Percentiles rank a stretch among this genome's conserved stretches.
phyloP scores from a whole-genome alignment of 257 asterid genomes.

The Solanum arcanum region DNA sequence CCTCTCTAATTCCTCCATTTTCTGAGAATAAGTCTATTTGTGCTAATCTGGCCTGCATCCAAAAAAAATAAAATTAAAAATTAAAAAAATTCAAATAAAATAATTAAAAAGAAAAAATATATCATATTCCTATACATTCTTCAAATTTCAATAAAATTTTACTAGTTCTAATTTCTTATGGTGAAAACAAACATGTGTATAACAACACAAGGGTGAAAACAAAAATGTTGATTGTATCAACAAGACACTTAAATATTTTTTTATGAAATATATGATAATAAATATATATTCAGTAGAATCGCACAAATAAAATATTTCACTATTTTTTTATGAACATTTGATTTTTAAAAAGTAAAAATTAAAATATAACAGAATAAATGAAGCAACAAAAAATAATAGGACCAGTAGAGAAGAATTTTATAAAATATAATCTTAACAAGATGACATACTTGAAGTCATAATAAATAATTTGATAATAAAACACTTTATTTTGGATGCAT shows the following conservation, averaged over 20 bases:
- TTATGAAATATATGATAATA: not conserved
- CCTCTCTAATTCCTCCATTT: constrained; percentile 61
- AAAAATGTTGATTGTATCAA: not conserved
- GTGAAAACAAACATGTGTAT: not conserved
- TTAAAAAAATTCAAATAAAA: not conserved
- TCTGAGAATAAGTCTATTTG: constrained; percentile 71
- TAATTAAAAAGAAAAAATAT: not conserved
- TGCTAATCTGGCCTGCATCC: constrained; percentile 60
- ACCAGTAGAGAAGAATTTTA: not conserved
- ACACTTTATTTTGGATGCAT: not conserved
- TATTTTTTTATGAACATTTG: fast-evolving
- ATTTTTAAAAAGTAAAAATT: not conserved
- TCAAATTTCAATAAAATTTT: not conserved
- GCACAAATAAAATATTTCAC: fast-evolving
- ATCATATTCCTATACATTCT: not conserved
- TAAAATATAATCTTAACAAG: not conserved
- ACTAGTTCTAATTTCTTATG: not conserved
- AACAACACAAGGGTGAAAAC: not conserved
- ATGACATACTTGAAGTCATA: not conserved
- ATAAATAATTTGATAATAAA: not conserved
- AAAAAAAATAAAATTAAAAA: not conserved
- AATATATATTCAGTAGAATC: not conserved
- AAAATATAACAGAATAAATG: not conserved
- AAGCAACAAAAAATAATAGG: not conserved
- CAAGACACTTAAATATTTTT: not conserved